A percentile compares a stretch with the other conserved stretches of the same genome.
Conservation (phyloP, 306 rosid species). For the Cucurbita pepo region DNA sequence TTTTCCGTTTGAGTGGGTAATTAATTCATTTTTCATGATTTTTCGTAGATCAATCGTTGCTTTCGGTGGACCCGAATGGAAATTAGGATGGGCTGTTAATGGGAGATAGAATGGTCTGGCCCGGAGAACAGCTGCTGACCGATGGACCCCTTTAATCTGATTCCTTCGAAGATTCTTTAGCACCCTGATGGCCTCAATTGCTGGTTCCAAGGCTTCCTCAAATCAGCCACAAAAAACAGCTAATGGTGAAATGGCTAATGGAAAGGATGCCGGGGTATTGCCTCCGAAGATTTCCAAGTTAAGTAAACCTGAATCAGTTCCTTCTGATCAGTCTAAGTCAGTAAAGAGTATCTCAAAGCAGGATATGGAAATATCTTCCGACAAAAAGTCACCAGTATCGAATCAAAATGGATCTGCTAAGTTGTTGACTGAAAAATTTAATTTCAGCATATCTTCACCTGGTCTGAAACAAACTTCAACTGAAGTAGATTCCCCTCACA, state of each 20-base stretch:
- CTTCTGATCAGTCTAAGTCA: constrained; percentile 26
- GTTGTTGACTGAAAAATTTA: constrained; percentile 38
- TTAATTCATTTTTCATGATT: not conserved
- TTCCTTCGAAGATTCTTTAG: constrained; percentile 11
- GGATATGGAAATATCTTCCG: constrained; percentile 28
- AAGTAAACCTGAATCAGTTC: constrained; percentile 25
- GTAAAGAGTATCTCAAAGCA: constrained; percentile 24
- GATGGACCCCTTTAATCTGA: constrained; percentile 25
- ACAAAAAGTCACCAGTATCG: constrained; percentile 25
- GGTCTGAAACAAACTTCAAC: constrained; percentile 28
- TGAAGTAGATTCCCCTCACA: constrained; percentile 23
- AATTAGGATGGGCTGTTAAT: not conserved
- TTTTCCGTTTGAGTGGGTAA: not conserved
- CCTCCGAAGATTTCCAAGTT: constrained; percentile 17
- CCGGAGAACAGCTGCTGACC: constrained; percentile 15
- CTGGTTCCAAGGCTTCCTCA: constrained; percentile 29
- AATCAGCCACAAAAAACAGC: constrained; percentile 35
- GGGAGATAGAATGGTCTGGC: not conserved
- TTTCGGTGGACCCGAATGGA: not conserved
- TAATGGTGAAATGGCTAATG: constrained; percentile 30
- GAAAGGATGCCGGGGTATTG: constrained; percentile 28
- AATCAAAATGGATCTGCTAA: constrained; percentile 31
- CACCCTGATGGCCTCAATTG: constrained; percentile 57
- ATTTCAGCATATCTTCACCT: constrained; percentile 34
- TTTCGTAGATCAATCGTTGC: not conserved